Conservation (phyloP, 331 rosid genomes). For the Erythrophleum ivorense region DNA sequence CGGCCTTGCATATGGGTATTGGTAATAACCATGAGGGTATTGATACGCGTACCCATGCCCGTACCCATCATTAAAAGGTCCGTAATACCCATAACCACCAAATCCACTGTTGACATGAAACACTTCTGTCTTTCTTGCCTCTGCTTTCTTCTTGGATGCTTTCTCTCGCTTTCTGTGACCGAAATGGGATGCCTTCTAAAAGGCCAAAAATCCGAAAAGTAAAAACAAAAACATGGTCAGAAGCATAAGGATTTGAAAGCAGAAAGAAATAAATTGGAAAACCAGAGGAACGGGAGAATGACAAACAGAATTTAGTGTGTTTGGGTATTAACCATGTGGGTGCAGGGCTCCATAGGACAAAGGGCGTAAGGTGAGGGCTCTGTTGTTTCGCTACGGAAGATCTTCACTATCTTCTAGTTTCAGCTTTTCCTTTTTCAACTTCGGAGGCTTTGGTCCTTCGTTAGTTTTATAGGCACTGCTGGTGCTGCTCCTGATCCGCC, state of each 20-base stretch:
- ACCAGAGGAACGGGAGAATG: not conserved
- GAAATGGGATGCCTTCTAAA: not conserved
- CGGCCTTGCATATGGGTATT: not conserved
- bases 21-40: not conserved
- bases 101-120: not conserved
- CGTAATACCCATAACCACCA: not conserved
- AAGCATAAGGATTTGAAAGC: not conserved
- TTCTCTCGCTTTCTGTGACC: constrained; percentile 19
- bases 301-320: not conserved
- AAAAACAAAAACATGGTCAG: no score
- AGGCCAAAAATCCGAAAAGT: not conserved
- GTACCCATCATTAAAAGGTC: not conserved
- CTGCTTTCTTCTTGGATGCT: constrained; percentile 13
- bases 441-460: not conserved
- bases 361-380: not conserved
- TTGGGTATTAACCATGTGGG: not conserved
- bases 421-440: not conserved
- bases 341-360: constrained; percentile 15
- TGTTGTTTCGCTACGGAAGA: not conserved
- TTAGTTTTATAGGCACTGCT: not conserved
- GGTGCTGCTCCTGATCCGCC: not conserved
- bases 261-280: not conserved
- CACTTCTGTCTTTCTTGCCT: not conserved
- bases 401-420: not conserved
- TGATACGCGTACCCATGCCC: not conserved